A percentile compares a stretch with the other conserved stretches of the same genome.
These are phyloP conservation scores for Diaporthe nobilis DNA, from an alignment of 2,329 filamentous ascomycete genomes.

Conservation along the genomic window DNA sequence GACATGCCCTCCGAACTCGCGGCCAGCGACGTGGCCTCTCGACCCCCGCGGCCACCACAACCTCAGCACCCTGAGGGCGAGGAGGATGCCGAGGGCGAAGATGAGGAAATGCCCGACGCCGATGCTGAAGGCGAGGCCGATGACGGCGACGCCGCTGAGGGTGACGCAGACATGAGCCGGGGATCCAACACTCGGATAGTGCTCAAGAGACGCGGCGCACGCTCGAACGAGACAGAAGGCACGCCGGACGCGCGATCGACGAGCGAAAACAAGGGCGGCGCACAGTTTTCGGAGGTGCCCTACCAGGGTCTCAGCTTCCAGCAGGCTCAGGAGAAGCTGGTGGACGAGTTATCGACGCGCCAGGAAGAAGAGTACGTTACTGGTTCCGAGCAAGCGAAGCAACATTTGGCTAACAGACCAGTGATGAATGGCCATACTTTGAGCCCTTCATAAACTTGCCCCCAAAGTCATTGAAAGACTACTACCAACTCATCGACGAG, in stretches of 20 bases:
- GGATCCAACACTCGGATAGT: slow-evolving; percentile 41
- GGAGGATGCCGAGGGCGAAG: slow-evolving; percentile 46
- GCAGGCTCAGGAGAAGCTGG: slow-evolving; percentile 87
- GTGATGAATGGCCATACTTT: slow-evolving; percentile 78
- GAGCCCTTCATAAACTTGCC: slow-evolving; percentile 85
- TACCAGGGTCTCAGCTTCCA: slow-evolving; percentile 85
- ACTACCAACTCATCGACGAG: slow-evolving; percentile 86
- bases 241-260: slow-evolving; percentile 47
- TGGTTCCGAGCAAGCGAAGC: background rate
- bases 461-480: slow-evolving; percentile 82
- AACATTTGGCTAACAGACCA: slow-evolving; percentile 53
- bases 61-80: slow-evolving; percentile 34
- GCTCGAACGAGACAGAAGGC: slow-evolving; percentile 48
- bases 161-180: slow-evolving; percentile 46
- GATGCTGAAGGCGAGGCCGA: slow-evolving; percentile 51
- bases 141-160: slow-evolving; percentile 46
- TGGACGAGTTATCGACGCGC: slow-evolving; percentile 80
- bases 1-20: slow-evolving; percentile 37
- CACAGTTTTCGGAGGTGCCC: slow-evolving; percentile 68
- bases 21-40: slow-evolving; percentile 19
- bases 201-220: slow-evolving; percentile 44
- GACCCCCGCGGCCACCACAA: slow-evolving; percentile 29
- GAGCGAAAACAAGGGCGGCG: slow-evolving; percentile 59
- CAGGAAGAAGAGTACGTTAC: slow-evolving; percentile 72
- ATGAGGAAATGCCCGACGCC: slow-evolving; percentile 48